Conservation (phyloP, 495 filamentous ascomycete species). For the Annulohypoxylon stygium region DNA sequence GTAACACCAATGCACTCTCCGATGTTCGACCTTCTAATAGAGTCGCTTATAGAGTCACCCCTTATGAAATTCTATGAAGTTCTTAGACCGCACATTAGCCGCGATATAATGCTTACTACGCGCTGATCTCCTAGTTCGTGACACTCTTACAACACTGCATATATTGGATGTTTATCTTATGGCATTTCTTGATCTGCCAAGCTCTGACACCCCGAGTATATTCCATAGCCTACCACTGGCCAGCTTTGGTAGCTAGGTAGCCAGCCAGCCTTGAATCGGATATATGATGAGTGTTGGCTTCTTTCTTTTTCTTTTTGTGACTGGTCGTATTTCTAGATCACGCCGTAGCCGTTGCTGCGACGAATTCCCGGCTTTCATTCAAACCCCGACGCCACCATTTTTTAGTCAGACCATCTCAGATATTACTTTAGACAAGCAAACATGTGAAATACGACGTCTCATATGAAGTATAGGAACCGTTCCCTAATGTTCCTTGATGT, state of each 20-base stretch:
- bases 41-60: constrained; percentile 15
- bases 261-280: not conserved
- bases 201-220: constrained; percentile 24
- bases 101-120: constrained; percentile 43
- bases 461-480: constrained; percentile 7
- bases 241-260: too few relatives aligned
- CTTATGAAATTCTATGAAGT: not conserved
- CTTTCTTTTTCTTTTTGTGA: not conserved
- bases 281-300: not conserved
- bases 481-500: not conserved
- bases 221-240: constrained; percentile 2
- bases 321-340: not conserved
- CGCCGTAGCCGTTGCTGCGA: not conserved
- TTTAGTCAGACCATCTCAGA: constrained; percentile 15
- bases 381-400: constrained; percentile 19
- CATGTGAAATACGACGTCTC: constrained; percentile 1
- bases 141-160: constrained; percentile 16
- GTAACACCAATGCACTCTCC: constrained; percentile 21
- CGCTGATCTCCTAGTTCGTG: constrained; percentile 28
- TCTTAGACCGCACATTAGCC: constrained; percentile 31
- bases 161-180: constrained; percentile 10
- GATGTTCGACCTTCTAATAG: not conserved
- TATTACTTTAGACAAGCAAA: not conserved
- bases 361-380: constrained; percentile 20
- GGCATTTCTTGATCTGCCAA: constrained; percentile 31